Evolutionary conservation across 2,329 filamentous ascomycete genomes (phyloP), one percentile per base, ranked within the genome.

Genomic region (Pleurostoma richardsiae): DNA sequence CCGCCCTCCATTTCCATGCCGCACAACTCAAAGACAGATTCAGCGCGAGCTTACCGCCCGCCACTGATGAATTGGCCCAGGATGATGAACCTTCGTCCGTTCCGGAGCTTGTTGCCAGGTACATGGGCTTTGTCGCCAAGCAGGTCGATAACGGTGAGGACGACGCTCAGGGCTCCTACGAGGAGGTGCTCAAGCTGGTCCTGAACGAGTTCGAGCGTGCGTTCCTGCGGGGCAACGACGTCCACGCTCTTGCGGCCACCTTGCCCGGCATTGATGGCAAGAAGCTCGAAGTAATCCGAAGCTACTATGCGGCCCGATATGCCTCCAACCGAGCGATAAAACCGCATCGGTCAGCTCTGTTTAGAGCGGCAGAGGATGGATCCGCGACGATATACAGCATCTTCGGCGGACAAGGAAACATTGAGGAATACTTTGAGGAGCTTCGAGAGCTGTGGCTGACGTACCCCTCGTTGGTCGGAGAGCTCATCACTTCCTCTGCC

Each of bases 401-500:
- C 52, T 96, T 97, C 56, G 94, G 94, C 50, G 94, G 94, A 5
- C 94, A 99, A 67, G 94, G 94, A 58, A 99, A 99, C 69, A 97
- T 99, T 54, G 92, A 99, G 70, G 95, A 99, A 71, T 99, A 99
- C 71, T 99, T 99, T 61, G 92, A 99, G 57, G 94, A 99, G 73
- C 80, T 99, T 52, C 85, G 94, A 47, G 87, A 95, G 66, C 81
- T 97, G 49, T 92, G 92, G 73, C 83, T 77, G 59, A 96, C 91
- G 49, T 99, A 99, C 70, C 86, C 88, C 10, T 87, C 87, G 29
- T 95, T 99, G 56, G 83, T 96, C 4, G 86, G 89, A 56, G 90
- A 95, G 54, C 83, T 97, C 54, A 80, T 99, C 60, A 78, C 79
- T 29, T 80, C 83, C 28, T 85, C 90, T 6, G 91, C 94, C 10